Evolutionary conservation across 192 early-diverging fungal species (phyloP).

Genomic region (Mortierella antarctica): DNA sequence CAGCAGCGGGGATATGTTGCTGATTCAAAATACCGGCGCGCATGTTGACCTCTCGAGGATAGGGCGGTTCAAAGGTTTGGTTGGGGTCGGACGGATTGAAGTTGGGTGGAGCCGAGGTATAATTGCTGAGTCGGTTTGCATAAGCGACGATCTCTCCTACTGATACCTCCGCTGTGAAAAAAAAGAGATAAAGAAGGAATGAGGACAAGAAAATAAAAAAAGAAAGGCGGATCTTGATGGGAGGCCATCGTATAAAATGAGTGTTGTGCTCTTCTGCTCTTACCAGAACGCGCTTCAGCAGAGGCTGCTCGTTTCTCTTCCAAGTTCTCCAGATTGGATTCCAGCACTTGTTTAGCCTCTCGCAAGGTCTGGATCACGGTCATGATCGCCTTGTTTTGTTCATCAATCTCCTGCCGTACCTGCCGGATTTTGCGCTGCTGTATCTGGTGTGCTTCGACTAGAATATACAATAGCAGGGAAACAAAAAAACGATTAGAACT

Average conservation of each 20-base stretch:
- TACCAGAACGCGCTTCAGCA: conserved; percentile 38
- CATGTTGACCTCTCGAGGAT: conserved; percentile 66
- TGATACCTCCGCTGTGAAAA: conserved; percentile 29
- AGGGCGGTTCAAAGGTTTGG: conserved; percentile 61
- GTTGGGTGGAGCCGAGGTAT: conserved; percentile 66
- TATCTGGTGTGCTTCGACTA: conserved; percentile 63
- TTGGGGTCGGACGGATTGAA: conserved; percentile 58
- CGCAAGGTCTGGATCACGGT: conserved; percentile 51
- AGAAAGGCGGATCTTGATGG: neutral
- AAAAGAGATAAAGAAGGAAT: neutral
- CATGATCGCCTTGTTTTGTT: conserved; percentile 53
- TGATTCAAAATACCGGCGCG: conserved; percentile 60
- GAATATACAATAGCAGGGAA: neutral
- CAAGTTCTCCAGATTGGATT: conserved; percentile 35
- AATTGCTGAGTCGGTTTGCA: conserved; percentile 61
- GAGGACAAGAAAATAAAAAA: conserved; percentile 6
- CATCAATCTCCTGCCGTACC: conserved; percentile 61
- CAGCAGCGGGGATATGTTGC: conserved; percentile 57
- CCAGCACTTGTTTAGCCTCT: conserved; percentile 44
- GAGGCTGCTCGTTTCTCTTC: conserved; percentile 32
- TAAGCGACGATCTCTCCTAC: conserved; percentile 62
- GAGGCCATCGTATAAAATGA: neutral
- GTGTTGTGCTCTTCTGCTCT: neutral
- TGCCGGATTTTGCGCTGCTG: conserved; percentile 58
- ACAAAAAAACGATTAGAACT: neutral